Evolutionary conservation across 495 filamentous ascomycete species (phyloP), one percentile per base, ranked within the genome.

Genomic region (Aspergillus taichungensis): DNA sequence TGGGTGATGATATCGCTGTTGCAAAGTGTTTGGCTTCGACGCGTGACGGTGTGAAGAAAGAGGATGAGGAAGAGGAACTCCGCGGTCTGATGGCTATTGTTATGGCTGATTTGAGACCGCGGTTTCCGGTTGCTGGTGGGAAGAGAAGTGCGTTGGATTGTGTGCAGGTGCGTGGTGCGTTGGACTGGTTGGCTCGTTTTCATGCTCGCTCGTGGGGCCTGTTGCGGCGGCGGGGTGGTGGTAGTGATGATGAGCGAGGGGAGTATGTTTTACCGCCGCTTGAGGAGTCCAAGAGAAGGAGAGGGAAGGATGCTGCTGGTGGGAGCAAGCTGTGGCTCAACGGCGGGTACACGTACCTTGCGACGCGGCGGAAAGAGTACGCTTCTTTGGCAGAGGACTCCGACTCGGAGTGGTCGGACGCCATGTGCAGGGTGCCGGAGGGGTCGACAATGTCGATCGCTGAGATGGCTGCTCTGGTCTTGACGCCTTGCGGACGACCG

Each of bases 301-400:
- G 47, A 8, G 24, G 4, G 5, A 3, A 10, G 13, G 36, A 12
- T 4, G 40, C 40, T 2, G 29, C 30, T n/a, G 9, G 8, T 30
- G 43, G 45, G 12, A 38, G 10, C 2, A 53, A 52, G 8, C 14
- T 68, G 18, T 68, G 65, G 65, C 51, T 68, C 1, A 68, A 68
- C 14, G 65, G 65, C 5, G 65, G 65, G 6, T 68, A 68, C 35
- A 66, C 65, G 30, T 68, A 68, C 13, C 65, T 68, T 30, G 56
- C 63, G 18, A 68, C 65, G 5, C 57, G 65, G 36, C 47, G 55
- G 12, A 59, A 42, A 40, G 65, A 68, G 46, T 67, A 65, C 11
- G 51, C 47, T 35, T 56, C 57, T 13, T 51, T 68, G 0, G 52
- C 33, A 6, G 33, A 54, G 8, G 63, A 66, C 13, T 37, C 34